Evolutionary conservation across 2,329 filamentous ascomycete species (phyloP), one percentile per base, ranked within the genome.

Genomic region (Penicillium freii): DNA sequence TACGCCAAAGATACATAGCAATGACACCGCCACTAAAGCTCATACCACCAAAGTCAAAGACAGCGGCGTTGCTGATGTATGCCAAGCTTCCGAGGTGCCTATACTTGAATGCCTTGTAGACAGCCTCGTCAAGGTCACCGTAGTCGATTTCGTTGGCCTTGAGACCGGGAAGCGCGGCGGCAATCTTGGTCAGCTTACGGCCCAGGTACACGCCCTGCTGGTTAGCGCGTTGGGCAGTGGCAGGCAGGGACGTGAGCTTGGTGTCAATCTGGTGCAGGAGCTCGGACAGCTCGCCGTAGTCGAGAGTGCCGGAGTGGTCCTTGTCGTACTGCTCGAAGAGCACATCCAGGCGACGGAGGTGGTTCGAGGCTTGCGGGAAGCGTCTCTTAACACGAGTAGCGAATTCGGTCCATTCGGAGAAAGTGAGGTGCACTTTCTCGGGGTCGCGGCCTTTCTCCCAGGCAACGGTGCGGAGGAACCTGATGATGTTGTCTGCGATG

Each of bases 81-180:
- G 95, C 94, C 67, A 99, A 77, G 65, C 87, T 94, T 23, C 95
- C 94, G 23, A 99, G 82, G 71, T 99, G 93, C 69, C 82, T 87
- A 75, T 99, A 99, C 74, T 95, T 89, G 70, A 99, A 99, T 0
- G 94, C 90, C 74, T 90, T 93, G 80, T 96, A 97, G 13, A 94
- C 87, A 1, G 92, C 89, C 45, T 93, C 90, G 69, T 99, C 95
- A 6, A 97, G 77, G 71, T 97, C 93, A 21, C 92, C 93, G 66
- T 97, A 90, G 57, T 87, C 81, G 42, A 97, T 84, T 51, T 95
- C 86, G 69, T 97, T 97, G 51, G 87, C 82, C 44, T 76, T 78
- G 71, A 97, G 80, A 1, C 90, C 92, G 0, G 90, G 87, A 0
- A 89, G 83, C 1, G 89, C 84, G 34, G 88, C 86, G 0, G 93